Evolutionary conservation across 2,329 filamentous ascomycete species (phyloP).

Genomic region (Cephalotrichum gorgonifer): DNA sequence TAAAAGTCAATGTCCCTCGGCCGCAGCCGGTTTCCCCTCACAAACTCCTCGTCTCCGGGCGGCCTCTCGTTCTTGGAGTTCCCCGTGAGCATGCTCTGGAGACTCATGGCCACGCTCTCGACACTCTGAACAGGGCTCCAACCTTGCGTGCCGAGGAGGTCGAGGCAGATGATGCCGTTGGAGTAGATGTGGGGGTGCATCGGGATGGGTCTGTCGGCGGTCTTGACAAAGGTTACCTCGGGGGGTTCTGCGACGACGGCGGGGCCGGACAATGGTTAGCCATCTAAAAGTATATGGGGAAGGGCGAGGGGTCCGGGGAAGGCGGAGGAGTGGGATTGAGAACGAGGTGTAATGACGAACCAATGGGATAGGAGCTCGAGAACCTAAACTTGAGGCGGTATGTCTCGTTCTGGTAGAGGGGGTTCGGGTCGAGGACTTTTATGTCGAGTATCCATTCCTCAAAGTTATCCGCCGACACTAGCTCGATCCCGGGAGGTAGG

Average conservation of each 20-base stretch:
- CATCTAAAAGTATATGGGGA: neutral
- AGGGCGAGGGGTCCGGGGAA: neutral
- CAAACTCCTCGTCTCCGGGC: slow-evolving; percentile 82
- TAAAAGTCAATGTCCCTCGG: slow-evolving; percentile 87
- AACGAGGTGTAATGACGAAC: slow-evolving; percentile 31
- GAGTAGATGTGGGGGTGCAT: slow-evolving; percentile 98
- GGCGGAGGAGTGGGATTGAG: neutral
- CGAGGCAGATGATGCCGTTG: slow-evolving; percentile 96
- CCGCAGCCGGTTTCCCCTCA: slow-evolving; percentile 64
- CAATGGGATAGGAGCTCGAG: slow-evolving; percentile 77
- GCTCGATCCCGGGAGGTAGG: slow-evolving; percentile 60
- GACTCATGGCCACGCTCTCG: slow-evolving; percentile 91
- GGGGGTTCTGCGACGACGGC: slow-evolving; percentile 82
- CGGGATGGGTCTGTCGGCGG: slow-evolving; percentile 60
- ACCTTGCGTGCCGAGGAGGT: slow-evolving; percentile 75
- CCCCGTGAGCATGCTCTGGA: slow-evolving; percentile 96
- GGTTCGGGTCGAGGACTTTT: slow-evolving; percentile 78
- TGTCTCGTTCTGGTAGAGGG: slow-evolving; percentile 68
- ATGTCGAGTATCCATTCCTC: slow-evolving; percentile 92
- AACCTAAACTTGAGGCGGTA: slow-evolving; percentile 88
- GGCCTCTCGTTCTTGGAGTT: slow-evolving; percentile 88
- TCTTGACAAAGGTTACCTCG: slow-evolving; percentile 78
- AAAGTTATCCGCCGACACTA: slow-evolving; percentile 73
- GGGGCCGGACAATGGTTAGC: neutral
- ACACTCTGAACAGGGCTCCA: slow-evolving; percentile 98